Evolutionary conservation across 2,329 filamentous ascomycete genomes (phyloP).

Genomic region (Hypoxylon sp.): DNA sequence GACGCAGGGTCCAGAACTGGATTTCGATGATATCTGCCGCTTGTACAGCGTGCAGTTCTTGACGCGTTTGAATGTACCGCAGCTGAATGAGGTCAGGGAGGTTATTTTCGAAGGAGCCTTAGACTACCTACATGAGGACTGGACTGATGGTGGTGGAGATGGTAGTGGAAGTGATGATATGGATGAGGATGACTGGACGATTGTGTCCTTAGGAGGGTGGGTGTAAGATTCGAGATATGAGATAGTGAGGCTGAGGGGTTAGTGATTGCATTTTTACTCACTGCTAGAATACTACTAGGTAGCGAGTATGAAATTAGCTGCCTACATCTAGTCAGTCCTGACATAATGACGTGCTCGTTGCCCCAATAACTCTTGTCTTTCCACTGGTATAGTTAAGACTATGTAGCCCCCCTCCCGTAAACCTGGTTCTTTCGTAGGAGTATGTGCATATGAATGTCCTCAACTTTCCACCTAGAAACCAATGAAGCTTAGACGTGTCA

Average conservation of each 20-base stretch:
- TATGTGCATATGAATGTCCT: not conserved
- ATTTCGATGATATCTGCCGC: not conserved
- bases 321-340: not conserved
- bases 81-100: not conserved
- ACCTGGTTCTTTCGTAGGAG: not conserved
- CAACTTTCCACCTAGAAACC: not conserved
- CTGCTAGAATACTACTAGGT: not conserved
- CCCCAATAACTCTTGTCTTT: not conserved
- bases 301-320: not conserved
- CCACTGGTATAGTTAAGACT: not conserved
- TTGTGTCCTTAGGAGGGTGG: not conserved
- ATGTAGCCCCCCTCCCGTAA: not conserved
- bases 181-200: too few relatives aligned
- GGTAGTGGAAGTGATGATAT: not conserved
- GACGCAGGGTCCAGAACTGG: not conserved
- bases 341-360: not conserved
- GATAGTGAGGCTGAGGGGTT: not conserved
- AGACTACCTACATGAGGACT: not conserved
- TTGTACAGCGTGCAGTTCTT: constrained; percentile 2
- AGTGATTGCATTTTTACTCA: not conserved
- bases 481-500: not conserved
- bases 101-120: not conserved
- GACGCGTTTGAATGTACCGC: not conserved
- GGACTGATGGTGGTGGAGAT: not conserved
- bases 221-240: not conserved